Evolutionary conservation across 495 filamentous ascomycete genomes (phyloP).

Genomic region (Trichoderma gamsii): DNA sequence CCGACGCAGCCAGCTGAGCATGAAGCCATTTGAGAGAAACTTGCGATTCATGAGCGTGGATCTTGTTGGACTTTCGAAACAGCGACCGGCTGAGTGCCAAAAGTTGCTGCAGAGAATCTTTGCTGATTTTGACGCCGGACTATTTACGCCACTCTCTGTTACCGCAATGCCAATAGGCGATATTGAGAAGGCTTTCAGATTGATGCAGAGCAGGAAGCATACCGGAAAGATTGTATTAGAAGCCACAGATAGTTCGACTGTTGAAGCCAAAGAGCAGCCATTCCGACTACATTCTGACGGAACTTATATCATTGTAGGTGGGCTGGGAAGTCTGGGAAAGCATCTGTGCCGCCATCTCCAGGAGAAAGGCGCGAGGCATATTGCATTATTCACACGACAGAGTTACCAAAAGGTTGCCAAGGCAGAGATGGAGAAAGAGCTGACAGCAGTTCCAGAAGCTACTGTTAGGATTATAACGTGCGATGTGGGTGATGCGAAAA

Average conservation of each 20-base stretch:
- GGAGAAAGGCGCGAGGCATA: slow-evolving; percentile 49
- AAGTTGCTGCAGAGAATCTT: slow-evolving; percentile 36
- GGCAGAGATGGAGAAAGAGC: not conserved
- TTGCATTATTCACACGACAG: slow-evolving; percentile 53
- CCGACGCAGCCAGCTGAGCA: slow-evolving; percentile 33
- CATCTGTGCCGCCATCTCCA: slow-evolving; percentile 56
- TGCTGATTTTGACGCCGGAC: slow-evolving; percentile 34
- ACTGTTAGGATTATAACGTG: slow-evolving; percentile 37
- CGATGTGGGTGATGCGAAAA: slow-evolving; percentile 35
- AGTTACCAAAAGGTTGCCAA: not conserved
- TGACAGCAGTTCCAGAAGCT: slow-evolving; percentile 18
- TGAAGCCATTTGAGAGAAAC: slow-evolving; percentile 38
- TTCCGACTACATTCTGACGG: slow-evolving; percentile 31
- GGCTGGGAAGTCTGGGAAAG: slow-evolving; percentile 57
- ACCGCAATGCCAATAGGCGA: slow-evolving; percentile 32
- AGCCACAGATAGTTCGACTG: slow-evolving; percentile 17
- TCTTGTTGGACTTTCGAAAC: slow-evolving; percentile 33
- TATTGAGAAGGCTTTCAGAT: slow-evolving; percentile 38
- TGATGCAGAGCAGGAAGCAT: slow-evolving; percentile 45
- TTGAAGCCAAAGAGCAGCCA: slow-evolving; percentile 21
- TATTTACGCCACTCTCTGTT: slow-evolving; percentile 32
- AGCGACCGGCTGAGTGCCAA: slow-evolving; percentile 32
- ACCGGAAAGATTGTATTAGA: slow-evolving; percentile 53
- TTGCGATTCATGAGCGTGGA: slow-evolving; percentile 44
- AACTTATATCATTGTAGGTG: slow-evolving; percentile 57